Evolutionary conservation across 148 eudicot species (phyloP).

Genomic region (Oxyria digyna): DNA sequence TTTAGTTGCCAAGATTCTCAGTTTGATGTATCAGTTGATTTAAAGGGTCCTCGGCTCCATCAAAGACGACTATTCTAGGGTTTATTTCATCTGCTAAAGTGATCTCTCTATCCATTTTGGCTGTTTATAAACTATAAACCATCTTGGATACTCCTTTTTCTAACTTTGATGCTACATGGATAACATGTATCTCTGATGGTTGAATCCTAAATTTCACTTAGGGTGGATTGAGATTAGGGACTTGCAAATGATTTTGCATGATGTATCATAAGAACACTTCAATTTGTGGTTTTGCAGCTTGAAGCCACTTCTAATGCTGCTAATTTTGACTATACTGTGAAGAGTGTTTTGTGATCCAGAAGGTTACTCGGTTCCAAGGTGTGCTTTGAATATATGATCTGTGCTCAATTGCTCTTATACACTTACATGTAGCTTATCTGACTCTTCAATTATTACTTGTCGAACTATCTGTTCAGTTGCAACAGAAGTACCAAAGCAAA

Average conservation of each 20-base stretch:
- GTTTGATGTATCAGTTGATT: constrained; percentile 85
- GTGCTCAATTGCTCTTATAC: background rate
- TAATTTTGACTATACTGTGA: constrained; percentile 25
- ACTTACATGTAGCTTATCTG: background rate
- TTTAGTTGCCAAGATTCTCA: constrained; percentile 8
- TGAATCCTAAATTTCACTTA: background rate
- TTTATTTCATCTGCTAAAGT: constrained; percentile 79
- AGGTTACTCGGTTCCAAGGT: constrained; percentile 42
- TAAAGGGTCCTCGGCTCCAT: constrained; percentile 36
- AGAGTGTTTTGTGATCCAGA: constrained; percentile 27
- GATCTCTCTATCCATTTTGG: constrained; percentile 35
- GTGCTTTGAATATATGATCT: constrained; percentile 6
- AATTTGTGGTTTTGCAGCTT: constrained; percentile 26
- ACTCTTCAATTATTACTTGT: background rate
- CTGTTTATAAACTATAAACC: background rate
- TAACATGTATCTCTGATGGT: background rate
- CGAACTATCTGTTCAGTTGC: constrained; percentile 79
- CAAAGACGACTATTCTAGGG: constrained; percentile 65
- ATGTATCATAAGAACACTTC: background rate
- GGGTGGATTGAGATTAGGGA: background rate
- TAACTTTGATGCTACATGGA: background rate
- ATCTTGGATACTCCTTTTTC: background rate
- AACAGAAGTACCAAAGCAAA: constrained; percentile 49
- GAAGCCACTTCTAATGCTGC: constrained; percentile 25
- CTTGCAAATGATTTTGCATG: background rate